Conservation (phyloP, 2,329 filamentous ascomycete genomes). For the Aspergillus neotritici region DNA sequence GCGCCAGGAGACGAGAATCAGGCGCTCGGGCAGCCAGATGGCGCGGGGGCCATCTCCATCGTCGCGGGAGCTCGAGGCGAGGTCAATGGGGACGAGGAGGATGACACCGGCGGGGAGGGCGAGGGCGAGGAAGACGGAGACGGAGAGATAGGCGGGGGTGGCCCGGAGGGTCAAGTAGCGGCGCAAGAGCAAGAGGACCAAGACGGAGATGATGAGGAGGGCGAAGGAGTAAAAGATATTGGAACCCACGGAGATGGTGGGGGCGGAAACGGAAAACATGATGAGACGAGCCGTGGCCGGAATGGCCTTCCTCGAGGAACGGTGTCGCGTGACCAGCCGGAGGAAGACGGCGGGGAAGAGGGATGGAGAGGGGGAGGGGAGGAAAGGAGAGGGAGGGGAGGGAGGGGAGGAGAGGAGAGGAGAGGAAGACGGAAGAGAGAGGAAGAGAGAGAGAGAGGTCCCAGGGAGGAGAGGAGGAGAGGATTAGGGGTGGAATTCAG, state of each 20-base stretch:
- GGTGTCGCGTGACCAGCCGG: background rate
- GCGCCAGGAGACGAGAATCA: slow-evolving; percentile 83
- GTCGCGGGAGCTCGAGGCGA: slow-evolving; percentile 72
- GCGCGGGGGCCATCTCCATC: slow-evolving; percentile 66
- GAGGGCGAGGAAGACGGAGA: slow-evolving; percentile 94
- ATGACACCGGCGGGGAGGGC: slow-evolving; percentile 88
- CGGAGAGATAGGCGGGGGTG: slow-evolving; percentile 80
- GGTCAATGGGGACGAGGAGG: slow-evolving; percentile 88
- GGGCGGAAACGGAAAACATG: slow-evolving; percentile 28
- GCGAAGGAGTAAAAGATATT: slow-evolving; percentile 70
- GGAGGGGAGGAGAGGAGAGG: background rate
- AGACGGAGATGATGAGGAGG: slow-evolving; percentile 65
- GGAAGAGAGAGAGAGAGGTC: background rate
- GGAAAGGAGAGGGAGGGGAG: slow-evolving; percentile 1
- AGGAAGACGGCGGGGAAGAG: slow-evolving; percentile 2
- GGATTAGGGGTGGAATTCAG: slow-evolving; percentile 1
- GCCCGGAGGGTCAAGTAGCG: slow-evolving; percentile 85
- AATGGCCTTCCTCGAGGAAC: background rate
- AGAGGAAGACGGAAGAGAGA: background rate
- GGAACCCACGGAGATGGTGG: slow-evolving; percentile 61
- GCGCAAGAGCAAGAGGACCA: slow-evolving; percentile 78
- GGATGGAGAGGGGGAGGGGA: background rate
- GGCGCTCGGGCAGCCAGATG: slow-evolving; percentile 76
- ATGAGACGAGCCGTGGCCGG: background rate
- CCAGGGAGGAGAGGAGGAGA: slow-evolving; percentile 7